Percentiles rank a stretch among this genome's conserved stretches.
phyloP scores from a whole-genome alignment of 257 asterid genomes.

The Gentiana straminea region DNA sequence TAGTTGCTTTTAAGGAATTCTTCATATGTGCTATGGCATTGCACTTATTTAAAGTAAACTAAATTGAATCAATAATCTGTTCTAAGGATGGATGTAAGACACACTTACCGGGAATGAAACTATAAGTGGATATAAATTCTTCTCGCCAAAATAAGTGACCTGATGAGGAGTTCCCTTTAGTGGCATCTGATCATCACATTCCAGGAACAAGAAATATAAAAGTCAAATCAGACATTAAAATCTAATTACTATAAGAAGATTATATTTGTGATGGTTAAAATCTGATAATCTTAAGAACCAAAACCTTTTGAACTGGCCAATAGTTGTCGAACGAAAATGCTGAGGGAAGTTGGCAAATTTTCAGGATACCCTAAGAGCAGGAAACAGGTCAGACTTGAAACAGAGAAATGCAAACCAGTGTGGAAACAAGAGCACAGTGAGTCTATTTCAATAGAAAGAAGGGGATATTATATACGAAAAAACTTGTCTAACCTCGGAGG shows the following conservation, averaged over 20 bases:
- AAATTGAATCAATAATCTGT: too few relatives aligned
- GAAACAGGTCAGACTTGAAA: constrained; percentile 3
- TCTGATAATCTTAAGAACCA: too few relatives aligned
- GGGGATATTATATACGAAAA: background rate
- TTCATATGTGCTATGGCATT: too few relatives aligned
- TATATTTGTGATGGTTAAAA: too few relatives aligned
- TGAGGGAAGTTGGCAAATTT: constrained; percentile 90
- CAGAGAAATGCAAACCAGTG: background rate
- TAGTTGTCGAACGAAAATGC: constrained; percentile 62
- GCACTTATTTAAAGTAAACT: too few relatives aligned
- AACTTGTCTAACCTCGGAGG: constrained; percentile 57
- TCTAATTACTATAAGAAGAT: too few relatives aligned
- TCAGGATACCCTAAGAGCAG: constrained; percentile 63
- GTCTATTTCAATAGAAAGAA: background rate
- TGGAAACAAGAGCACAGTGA: background rate
- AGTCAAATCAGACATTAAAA: too few relatives aligned
- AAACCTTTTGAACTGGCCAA: constrained; percentile 80
- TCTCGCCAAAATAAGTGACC: constrained; percentile 87
- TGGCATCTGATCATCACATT: constrained; percentile 60
- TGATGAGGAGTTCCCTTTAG: constrained; percentile 97
- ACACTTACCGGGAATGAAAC: constrained; percentile 86
- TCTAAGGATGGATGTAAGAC: background rate
- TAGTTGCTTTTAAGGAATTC: too few relatives aligned
- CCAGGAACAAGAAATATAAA: too few relatives aligned
- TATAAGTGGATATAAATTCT: constrained; percentile 83